A percentile compares a stretch with the other conserved stretches of the same genome.
Evolutionary conservation across 805 yeast genomes (phyloP).

Genomic region (Blastobotrys robertii): DNA sequence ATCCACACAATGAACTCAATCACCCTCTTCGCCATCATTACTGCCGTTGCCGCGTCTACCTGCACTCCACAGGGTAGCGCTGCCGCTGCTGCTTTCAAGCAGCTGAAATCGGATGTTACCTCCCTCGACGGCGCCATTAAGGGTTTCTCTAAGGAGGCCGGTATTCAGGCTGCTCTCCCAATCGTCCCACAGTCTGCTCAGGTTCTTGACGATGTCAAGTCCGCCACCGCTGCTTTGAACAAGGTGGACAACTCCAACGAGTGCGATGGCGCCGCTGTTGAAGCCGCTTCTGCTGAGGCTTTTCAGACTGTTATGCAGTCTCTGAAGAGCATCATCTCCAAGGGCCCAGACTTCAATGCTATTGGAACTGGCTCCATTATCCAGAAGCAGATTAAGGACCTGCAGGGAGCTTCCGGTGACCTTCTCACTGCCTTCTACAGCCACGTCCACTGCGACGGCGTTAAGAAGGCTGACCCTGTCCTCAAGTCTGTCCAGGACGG

Average conservation of each 20-base stretch:
- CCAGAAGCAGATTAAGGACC: background rate
- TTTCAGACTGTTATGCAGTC: background rate
- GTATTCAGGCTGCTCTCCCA: slow-evolving; percentile 1
- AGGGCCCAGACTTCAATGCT: background rate
- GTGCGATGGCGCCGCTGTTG: background rate
- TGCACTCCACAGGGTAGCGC: background rate
- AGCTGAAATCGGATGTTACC: background rate
- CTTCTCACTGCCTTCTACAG: background rate
- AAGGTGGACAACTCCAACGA: background rate
- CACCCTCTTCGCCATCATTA: background rate
- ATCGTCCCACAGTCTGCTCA: background rate
- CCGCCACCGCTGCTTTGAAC: background rate
- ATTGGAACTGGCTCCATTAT: background rate
- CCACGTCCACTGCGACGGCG: background rate
- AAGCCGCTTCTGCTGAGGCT: background rate
- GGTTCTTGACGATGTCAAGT: background rate
- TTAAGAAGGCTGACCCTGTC: background rate
- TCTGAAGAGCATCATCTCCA: background rate
- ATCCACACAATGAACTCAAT: background rate
- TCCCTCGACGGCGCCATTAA: background rate
- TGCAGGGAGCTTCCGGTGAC: background rate
- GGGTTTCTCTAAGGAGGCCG: background rate
- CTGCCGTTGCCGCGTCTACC: background rate
- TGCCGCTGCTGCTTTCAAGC: background rate
- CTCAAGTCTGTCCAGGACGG: too few species aligned